Conservation (phyloP, 352 stramenopile species). For the Phytophthora agathidicida region DNA sequence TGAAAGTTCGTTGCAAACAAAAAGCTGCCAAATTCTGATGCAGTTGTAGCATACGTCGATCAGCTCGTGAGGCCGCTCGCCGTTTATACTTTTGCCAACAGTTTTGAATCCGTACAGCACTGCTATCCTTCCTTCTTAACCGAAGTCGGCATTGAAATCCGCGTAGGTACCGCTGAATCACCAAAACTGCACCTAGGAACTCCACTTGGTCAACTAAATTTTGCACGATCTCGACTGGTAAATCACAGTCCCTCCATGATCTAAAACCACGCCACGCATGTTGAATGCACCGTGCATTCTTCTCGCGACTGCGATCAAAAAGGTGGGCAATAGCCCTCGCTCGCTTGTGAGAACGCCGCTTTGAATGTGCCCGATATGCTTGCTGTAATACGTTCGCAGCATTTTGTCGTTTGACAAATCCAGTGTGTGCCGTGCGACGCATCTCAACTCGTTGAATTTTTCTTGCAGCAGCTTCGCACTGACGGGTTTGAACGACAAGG, state of each 20-base stretch:
- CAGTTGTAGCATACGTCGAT: slow-evolving; percentile 35
- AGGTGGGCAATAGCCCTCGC: slow-evolving; percentile 4
- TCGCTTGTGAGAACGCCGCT: background rate
- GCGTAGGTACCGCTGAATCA: slow-evolving; percentile 48
- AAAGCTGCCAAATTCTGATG: slow-evolving; percentile 41
- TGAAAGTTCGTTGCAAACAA: slow-evolving; percentile 59
- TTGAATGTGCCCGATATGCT: slow-evolving; percentile 12
- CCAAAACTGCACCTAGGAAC: slow-evolving; percentile 44
- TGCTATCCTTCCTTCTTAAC: slow-evolving; percentile 26
- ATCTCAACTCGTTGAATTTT: slow-evolving; percentile 38
- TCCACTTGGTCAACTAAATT: slow-evolving; percentile 54
- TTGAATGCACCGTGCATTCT: slow-evolving; percentile 36
- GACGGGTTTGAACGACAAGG: background rate
- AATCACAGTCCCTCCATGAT: slow-evolving; percentile 29
- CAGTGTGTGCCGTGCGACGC: slow-evolving; percentile 3
- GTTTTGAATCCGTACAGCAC: slow-evolving; percentile 42
- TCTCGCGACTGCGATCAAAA: slow-evolving; percentile 11
- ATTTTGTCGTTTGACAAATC: slow-evolving; percentile 13
- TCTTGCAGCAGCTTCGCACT: slow-evolving; percentile 19
- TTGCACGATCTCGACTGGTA: slow-evolving; percentile 27
- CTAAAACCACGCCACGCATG: slow-evolving; percentile 35
- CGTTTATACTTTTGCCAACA: slow-evolving; percentile 34
- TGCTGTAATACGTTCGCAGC: slow-evolving; percentile 31
- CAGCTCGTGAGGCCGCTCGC: slow-evolving; percentile 18
- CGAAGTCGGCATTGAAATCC: slow-evolving; percentile 52